Percentiles rank a stretch among this genome's conserved stretches.
These are phyloP conservation scores for Antitrichia curtipendula DNA, from an alignment of 225 moss, liverwort and hornwort species.

Conservation along the genomic window DNA sequence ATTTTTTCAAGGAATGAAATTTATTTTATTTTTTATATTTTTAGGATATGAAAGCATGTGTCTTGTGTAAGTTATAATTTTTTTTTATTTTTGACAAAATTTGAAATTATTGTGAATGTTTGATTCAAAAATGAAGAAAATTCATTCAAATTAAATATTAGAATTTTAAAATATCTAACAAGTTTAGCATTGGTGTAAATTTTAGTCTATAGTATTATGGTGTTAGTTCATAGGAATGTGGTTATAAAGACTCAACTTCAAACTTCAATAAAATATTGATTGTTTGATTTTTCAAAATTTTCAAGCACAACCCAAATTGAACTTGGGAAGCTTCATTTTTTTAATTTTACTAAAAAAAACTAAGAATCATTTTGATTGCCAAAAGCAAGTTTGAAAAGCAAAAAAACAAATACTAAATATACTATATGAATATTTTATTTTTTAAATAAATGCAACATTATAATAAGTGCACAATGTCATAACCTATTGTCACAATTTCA, in stretches of 20 bases:
- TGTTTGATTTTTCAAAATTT: neutral
- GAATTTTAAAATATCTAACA: neutral
- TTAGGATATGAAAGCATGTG: too few species aligned
- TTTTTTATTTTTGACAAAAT: neutral
- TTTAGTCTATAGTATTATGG: neutral
- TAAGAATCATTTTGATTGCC: rapidly evolving
- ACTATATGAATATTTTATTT: rapidly evolving
- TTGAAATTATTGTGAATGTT: neutral
- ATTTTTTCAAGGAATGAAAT: neutral
- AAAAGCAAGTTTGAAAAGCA: neutral
- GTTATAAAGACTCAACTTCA: neutral
- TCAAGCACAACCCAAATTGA: rapidly evolving
- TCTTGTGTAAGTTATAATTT: neutral
- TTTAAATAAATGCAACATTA: too few species aligned
- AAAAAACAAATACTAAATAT: neutral
- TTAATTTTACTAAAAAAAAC: rapidly evolving
- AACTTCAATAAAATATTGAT: neutral
- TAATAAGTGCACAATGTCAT: too few species aligned
- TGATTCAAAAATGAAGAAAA: neutral
- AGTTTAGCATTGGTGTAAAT: neutral
- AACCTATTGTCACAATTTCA: too few species aligned
- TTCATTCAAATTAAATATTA: neutral
- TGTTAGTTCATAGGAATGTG: rapidly evolving
- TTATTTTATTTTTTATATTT: neutral
- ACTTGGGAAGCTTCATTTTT: neutral